These are phyloP conservation scores for Penicillium waksmanii DNA, from an alignment of 495 filamentous ascomycete species.

Conservation along the genomic window DNA sequence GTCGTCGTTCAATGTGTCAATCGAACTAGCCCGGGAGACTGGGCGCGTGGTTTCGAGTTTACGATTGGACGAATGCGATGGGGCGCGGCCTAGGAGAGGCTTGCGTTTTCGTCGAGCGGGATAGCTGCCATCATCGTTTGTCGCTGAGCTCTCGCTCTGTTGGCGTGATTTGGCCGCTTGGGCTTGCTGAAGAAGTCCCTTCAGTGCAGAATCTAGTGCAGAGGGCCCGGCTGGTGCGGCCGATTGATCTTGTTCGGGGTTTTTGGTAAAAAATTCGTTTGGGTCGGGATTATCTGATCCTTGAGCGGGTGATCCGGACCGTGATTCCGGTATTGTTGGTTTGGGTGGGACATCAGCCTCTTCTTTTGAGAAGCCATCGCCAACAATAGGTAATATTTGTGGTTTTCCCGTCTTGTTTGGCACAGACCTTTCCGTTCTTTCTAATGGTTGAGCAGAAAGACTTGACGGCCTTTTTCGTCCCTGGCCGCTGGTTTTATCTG, in stretches of 20 bases:
- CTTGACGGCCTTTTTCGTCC: constrained; percentile 4
- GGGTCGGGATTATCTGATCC: constrained; percentile 10
- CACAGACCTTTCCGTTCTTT: constrained; percentile 2
- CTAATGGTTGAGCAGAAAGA: neutral
- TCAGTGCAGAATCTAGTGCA: constrained; percentile 43
- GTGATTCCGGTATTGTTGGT: constrained; percentile 34
- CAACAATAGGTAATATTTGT: constrained; percentile 19
- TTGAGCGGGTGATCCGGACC: constrained; percentile 29
- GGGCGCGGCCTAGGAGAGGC: constrained; percentile 54
- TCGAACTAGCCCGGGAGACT: constrained; percentile 54
- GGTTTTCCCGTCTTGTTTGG: constrained; percentile 10
- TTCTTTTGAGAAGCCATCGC: constrained; percentile 30
- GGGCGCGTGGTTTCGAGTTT: constrained; percentile 19
- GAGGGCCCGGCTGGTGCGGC: constrained; percentile 26
- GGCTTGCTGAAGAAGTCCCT: constrained; percentile 46
- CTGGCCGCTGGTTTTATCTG: constrained; percentile 4
- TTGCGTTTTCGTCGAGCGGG: constrained; percentile 35
- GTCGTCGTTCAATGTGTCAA: constrained; percentile 60
- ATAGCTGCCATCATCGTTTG: constrained; percentile 21
- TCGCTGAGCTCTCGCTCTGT: constrained; percentile 18
- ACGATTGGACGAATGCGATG: constrained; percentile 41
- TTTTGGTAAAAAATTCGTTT: constrained; percentile 15
- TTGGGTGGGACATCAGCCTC: constrained; percentile 33
- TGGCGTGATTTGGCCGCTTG: constrained; percentile 42
- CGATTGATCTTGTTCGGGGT: constrained; percentile 19